These are phyloP conservation scores for Raffaelea albimanens DNA, from an alignment of 2,329 filamentous ascomycete genomes.

Conservation along the genomic window DNA sequence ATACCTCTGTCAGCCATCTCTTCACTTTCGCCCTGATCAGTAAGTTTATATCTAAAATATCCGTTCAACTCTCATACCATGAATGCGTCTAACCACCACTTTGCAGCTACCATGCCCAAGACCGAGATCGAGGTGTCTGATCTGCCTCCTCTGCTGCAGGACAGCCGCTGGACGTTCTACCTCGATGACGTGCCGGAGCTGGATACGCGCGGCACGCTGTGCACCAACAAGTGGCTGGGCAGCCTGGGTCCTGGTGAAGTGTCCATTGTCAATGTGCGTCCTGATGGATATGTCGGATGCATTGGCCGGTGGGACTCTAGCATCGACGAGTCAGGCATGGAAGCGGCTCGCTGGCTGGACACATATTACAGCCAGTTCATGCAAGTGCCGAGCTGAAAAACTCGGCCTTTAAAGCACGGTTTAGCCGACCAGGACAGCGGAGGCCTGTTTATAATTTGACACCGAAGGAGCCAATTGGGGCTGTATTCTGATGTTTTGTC, in stretches of 20 bases:
- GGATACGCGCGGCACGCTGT: conserved; percentile 40
- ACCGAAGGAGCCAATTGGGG: no score
- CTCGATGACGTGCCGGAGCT: conserved; percentile 54
- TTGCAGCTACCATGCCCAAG: conserved; percentile 48
- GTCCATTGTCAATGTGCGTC: conserved; percentile 58
- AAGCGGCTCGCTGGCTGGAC: conserved; percentile 46
- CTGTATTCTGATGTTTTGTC: no score
- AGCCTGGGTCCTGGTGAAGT: conserved; percentile 46
- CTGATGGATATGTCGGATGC: conserved; percentile 66
- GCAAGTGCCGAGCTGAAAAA: conserved; percentile 29
- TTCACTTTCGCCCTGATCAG: conserved; percentile 63
- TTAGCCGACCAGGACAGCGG: conserved; percentile 2
- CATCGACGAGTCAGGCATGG: conserved; percentile 38
- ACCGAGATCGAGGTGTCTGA: conserved; percentile 55
- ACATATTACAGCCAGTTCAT: conserved; percentile 45
- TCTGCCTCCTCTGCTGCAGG: conserved; percentile 51
- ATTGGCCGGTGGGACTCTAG: conserved; percentile 44
- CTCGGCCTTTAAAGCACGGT: neutral
- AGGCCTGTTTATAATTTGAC: no score
- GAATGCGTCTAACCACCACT: neutral
- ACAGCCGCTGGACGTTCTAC: conserved; percentile 64
- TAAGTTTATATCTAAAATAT: conserved; percentile 31
- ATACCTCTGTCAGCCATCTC: conserved; percentile 56
- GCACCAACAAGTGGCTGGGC: conserved; percentile 62
- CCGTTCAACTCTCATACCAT: neutral